A percentile compares a stretch with the other conserved stretches of the same genome.
Evolutionary conservation across 169 alveolate species (phyloP).

Genomic region (Plasmodium yoelii): DNA sequence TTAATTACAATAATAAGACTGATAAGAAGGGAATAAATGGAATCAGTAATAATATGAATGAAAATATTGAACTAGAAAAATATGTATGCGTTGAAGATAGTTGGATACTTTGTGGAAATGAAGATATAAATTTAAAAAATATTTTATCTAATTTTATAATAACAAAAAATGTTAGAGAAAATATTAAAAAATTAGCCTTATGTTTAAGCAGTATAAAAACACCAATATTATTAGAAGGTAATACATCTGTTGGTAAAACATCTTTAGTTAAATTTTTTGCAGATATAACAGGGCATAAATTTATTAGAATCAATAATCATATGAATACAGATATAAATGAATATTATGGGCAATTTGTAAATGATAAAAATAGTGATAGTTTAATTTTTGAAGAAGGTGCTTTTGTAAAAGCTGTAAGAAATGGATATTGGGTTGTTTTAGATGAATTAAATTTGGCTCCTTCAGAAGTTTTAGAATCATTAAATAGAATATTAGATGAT

Average conservation of each 20-base stretch:
- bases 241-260: constrained; percentile 99
- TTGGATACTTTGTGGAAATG: constrained; percentile 61
- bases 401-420: constrained; percentile 96
- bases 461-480: constrained; percentile 97
- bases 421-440: constrained; percentile 99
- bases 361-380: constrained; percentile 90
- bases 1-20: not conserved
- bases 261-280: constrained; percentile 96
- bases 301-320: constrained; percentile 98
- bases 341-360: constrained; percentile 97
- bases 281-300: constrained; percentile 94
- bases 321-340: constrained; percentile 99
- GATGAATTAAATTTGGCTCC: constrained; percentile 99
- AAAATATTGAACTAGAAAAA: constrained; percentile 58
- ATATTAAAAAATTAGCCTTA: constrained; percentile 92
- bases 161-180: constrained; percentile 91
- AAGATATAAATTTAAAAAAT: constrained; percentile 44
- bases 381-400: constrained; percentile 98
- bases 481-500: constrained; percentile 99
- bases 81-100: constrained; percentile 72
- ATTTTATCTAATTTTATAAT: constrained; percentile 88
- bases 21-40: not conserved
- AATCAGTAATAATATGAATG: constrained; percentile 9
- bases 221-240: constrained; percentile 99
- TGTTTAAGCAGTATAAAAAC: constrained; percentile 94